Conservation (phyloP, 2,329 filamentous ascomycete species). For the Aspergillus fructus region DNA sequence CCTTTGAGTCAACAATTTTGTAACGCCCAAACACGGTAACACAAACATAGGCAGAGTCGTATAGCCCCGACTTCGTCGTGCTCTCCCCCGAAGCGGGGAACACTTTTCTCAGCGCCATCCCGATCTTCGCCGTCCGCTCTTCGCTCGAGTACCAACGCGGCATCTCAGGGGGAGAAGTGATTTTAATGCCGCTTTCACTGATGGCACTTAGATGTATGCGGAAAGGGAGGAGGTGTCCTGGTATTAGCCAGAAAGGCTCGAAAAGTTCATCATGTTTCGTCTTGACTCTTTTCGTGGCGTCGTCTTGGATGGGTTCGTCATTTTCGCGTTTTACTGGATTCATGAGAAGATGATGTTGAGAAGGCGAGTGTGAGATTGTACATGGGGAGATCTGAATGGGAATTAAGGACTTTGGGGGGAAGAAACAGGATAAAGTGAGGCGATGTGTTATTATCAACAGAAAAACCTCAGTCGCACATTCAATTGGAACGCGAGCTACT, state of each 20-base stretch:
- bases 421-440: too few species aligned
- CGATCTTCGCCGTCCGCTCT: background rate
- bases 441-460: too few species aligned
- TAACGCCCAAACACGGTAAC: background rate
- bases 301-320: too few species aligned
- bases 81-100: background rate
- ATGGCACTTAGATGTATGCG: background rate
- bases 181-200: background rate
- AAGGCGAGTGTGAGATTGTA: too few species aligned
- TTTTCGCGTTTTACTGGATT: too few species aligned
- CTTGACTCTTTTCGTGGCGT: too few species aligned
- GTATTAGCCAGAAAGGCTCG: background rate
- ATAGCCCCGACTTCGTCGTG: background rate
- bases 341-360: too few species aligned
- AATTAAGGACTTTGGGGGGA: too few species aligned
- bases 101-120: background rate
- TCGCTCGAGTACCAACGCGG: background rate
- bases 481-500: too few species aligned
- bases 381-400: too few species aligned
- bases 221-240: background rate
- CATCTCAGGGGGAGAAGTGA: background rate
- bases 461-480: too few species aligned
- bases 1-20: background rate
- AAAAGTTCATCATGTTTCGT: background rate
- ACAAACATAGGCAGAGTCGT: background rate